Percentiles rank a stretch among this genome's conserved stretches.
phyloP scores from a whole-genome alignment of 108 stramenopile species.

The Skeletonema tropicum region DNA sequence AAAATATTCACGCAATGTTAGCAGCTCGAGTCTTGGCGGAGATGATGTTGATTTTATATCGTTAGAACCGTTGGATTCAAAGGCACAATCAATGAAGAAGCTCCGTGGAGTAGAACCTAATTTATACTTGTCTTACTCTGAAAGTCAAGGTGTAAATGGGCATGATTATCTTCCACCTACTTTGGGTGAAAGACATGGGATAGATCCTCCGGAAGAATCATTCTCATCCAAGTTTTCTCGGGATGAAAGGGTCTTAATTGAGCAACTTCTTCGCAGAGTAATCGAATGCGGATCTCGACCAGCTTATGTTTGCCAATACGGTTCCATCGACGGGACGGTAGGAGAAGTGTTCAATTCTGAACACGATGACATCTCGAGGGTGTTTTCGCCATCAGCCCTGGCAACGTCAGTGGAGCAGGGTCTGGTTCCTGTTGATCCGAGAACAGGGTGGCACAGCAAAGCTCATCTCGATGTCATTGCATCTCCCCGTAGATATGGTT shows the following conservation, averaged over 20 bases:
- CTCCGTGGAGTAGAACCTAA: slow-evolving; percentile 42
- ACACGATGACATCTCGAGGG: slow-evolving; percentile 9
- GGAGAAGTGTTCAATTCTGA: slow-evolving; percentile 14
- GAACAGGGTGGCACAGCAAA: slow-evolving; percentile 57
- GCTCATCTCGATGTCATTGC: slow-evolving; percentile 65
- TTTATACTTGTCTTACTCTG: slow-evolving; percentile 32
- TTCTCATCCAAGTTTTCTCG: slow-evolving; percentile 54
- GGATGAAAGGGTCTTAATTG: slow-evolving; percentile 77
- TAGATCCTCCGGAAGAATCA: slow-evolving; percentile 22
- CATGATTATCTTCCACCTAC: slow-evolving; percentile 11
- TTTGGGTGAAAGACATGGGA: slow-evolving; percentile 9
- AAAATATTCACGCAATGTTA: slow-evolving; percentile 13
- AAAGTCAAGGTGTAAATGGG: background rate
- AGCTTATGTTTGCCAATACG: slow-evolving; percentile 63
- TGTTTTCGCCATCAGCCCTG: slow-evolving; percentile 53
- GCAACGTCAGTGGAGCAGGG: slow-evolving; percentile 58
- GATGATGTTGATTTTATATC: slow-evolving; percentile 21
- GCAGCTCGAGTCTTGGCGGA: slow-evolving; percentile 19
- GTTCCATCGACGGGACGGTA: slow-evolving; percentile 30
- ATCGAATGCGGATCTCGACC: slow-evolving; percentile 69
- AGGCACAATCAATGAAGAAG: slow-evolving; percentile 9
- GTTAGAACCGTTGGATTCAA: slow-evolving; percentile 11
- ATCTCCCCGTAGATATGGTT: slow-evolving; percentile 59
- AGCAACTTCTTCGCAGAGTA: slow-evolving; percentile 65
- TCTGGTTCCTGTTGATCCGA: slow-evolving; percentile 72